phyloP scores from a whole-genome alignment of 164 flowering plant genomes.

The Aristolochia fimbriata region DNA sequence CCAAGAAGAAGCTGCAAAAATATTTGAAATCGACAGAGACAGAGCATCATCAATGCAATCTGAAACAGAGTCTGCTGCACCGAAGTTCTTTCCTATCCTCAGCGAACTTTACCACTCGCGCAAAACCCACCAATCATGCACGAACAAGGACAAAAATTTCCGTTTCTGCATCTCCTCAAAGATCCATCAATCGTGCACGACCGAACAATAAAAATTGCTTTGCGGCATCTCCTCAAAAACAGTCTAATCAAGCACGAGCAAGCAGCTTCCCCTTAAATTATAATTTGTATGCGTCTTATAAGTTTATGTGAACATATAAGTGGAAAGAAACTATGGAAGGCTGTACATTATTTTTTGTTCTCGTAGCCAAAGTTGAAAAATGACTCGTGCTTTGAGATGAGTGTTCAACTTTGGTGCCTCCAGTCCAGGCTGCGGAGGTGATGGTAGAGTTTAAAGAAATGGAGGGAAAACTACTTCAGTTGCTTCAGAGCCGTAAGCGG shows the following conservation, averaged over 20 bases:
- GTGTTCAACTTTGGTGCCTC: no score
- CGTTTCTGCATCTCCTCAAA: slow-evolving; percentile 58
- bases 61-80: not conserved
- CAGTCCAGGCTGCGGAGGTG: not conserved
- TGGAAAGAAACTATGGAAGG: no score
- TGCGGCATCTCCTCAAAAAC: slow-evolving; percentile 62
- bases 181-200: slow-evolving; percentile 64
- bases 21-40: slow-evolving; percentile 47
- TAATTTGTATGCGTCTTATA: no score
- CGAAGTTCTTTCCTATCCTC: slow-evolving; percentile 38
- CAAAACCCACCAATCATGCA: slow-evolving; percentile 69
- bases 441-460: slow-evolving; percentile 8
- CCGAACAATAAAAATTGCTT: slow-evolving; percentile 66
- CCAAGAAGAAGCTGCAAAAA: slow-evolving; percentile 54
- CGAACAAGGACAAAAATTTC: slow-evolving; percentile 60
- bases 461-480: slow-evolving; percentile 26
- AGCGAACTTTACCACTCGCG: slow-evolving; percentile 39
- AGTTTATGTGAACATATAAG: no score
- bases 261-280: no score
- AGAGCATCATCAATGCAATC: slow-evolving; percentile 24
- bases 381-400: no score
- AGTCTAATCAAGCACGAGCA: slow-evolving; percentile 55
- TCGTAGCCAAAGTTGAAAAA: no score
- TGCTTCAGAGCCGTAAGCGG: slow-evolving; percentile 23
- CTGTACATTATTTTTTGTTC: no score